phyloP scores from a whole-genome alignment of 352 stramenopile species.

The Globisporangium perplexum region DNA sequence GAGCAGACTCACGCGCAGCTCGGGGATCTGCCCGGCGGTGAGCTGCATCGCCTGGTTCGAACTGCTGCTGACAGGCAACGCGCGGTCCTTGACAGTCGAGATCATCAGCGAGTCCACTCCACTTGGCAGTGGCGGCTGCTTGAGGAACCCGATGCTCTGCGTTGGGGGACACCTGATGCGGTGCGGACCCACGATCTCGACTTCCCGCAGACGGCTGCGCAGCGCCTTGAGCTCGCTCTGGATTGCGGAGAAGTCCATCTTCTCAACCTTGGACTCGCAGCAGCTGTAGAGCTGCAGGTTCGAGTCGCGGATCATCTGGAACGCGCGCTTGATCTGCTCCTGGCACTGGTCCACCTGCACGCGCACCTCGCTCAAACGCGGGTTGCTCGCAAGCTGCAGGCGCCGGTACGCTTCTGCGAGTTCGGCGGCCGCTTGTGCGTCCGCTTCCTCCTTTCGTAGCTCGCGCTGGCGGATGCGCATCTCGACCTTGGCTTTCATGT shows the following conservation, averaged over 20 bases:
- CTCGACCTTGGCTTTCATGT: slow-evolving; percentile 79
- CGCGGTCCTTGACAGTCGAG: slow-evolving; percentile 5
- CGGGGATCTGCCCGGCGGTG: slow-evolving; percentile 38
- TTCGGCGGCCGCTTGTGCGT: slow-evolving; percentile 35
- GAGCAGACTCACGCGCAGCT: slow-evolving; percentile 62
- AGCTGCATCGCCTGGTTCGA: slow-evolving; percentile 16
- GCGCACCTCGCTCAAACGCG: slow-evolving; percentile 50
- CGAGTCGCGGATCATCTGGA: slow-evolving; percentile 55
- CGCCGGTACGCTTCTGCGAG: slow-evolving; percentile 55
- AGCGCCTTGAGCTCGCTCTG: slow-evolving; percentile 49
- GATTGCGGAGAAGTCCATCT: slow-evolving; percentile 33
- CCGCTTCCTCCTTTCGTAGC: slow-evolving; percentile 37
- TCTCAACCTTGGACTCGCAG: slow-evolving; percentile 59
- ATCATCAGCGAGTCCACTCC: slow-evolving; percentile 6
- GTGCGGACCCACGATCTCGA: slow-evolving; percentile 14
- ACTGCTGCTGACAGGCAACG: background rate
- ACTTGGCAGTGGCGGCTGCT: background rate
- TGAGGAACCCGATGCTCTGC: background rate
- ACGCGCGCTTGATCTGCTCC: slow-evolving; percentile 58
- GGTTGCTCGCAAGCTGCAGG: slow-evolving; percentile 53
- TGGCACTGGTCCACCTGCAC: slow-evolving; percentile 59
- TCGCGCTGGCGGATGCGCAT: slow-evolving; percentile 54
- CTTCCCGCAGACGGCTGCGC: slow-evolving; percentile 27
- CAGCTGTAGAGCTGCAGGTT: slow-evolving; percentile 63
- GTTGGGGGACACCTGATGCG: slow-evolving; percentile 3